Conservation (phyloP, 352 stramenopile genomes). For the Globisporangium cylindrosporum region DNA sequence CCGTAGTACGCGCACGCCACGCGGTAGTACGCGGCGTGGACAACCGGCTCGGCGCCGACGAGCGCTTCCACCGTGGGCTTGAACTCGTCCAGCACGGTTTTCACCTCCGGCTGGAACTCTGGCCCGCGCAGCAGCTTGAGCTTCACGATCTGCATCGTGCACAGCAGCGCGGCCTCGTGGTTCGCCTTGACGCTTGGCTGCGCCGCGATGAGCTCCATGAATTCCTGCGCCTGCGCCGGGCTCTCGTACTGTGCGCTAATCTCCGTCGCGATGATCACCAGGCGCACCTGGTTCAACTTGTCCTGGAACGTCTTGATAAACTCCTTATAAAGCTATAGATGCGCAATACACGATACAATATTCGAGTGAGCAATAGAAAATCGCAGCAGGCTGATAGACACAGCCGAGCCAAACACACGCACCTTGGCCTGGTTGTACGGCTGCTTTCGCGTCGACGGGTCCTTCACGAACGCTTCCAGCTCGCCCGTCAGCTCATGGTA, state of each 20-base stretch:
- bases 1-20: conserved; percentile 93
- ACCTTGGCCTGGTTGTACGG: conserved; percentile 52
- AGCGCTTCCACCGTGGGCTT: conserved; percentile 77
- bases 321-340: conserved; percentile 86
- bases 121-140: conserved; percentile 65
- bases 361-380: too few species aligned
- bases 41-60: conserved; percentile 85
- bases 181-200: conserved; percentile 62
- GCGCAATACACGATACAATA: not conserved
- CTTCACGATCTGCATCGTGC: conserved; percentile 72
- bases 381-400: too few species aligned
- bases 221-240: conserved; percentile 61
- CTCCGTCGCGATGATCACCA: conserved; percentile 90
- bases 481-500: conserved; percentile 97
- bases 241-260: conserved; percentile 80
- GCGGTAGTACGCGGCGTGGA: conserved; percentile 93
- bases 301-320: conserved; percentile 94
- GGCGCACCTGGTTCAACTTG: conserved; percentile 95
- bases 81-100: conserved; percentile 68
- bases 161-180: conserved; percentile 68
- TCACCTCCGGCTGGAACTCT: conserved; percentile 56
- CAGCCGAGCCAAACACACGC: not conserved
- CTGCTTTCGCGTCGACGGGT: conserved; percentile 61
- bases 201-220: conserved; percentile 60
- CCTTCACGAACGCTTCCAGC: conserved; percentile 90